Evolutionary conservation across 768 basidiomycete species (phyloP), one percentile per base, ranked within the genome.

Genomic region (Pulveroboletus frians): DNA sequence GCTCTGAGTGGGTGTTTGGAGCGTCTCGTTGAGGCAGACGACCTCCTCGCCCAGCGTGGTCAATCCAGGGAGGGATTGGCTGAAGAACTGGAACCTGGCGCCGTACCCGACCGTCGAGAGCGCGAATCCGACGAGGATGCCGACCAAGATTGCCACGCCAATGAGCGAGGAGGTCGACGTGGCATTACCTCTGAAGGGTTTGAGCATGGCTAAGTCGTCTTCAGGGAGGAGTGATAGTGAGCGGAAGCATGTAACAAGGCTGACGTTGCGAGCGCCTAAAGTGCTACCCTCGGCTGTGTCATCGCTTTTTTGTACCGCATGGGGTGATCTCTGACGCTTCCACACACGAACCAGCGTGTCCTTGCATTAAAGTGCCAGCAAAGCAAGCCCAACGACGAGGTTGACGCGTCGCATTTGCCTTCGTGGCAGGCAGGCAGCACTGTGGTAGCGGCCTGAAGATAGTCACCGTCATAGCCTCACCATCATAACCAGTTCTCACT

Each of bases 61-160:
- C 20, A 43, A 20, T 6, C 21, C 54, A 14, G 64, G 58, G 13
- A 53, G 54, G 3, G 53, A 47, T 20, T 56, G 54, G 4, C 49
- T 23, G 47, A 55, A 47, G 42, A 60, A 50, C 40, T 50, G 56
- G 18, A 52, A 43, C 38, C 53, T 58, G 7, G 41, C 49, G 49
- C 49, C 47, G 30, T 52, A 47, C 1, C 53, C 56, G 2, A 57
- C 23, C 4, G 56, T 55, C 23, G 58, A 56, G 15, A 67, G 42
- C 9, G 50, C 49, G 30, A 68, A 61, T 15, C 66, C 66, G 23
- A 67, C 55, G 17, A 66, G 51, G 32, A 68, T 23, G 39, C 66
- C 66, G 31, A 66, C 46, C 1, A 66, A 38, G n/a, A 66, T 53
- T 14, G 64, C 61, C 1, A 44, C 10, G 1, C 39, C 53, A 14